Evolutionary conservation across 306 rosid species (phyloP).

Genomic region (Begonia masoniana): DNA sequence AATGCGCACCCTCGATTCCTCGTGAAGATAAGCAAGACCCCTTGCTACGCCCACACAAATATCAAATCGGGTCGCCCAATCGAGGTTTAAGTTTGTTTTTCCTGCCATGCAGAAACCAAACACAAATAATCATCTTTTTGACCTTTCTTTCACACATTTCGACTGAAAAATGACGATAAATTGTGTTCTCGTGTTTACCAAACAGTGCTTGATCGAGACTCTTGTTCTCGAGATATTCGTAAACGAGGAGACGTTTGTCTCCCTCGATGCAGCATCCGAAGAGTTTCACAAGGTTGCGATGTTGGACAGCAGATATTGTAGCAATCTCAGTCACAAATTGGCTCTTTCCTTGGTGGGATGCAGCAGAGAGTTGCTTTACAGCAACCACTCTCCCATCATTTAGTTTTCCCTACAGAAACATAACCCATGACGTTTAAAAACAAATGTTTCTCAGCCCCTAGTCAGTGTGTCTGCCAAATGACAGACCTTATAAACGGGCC

Average conservation of each 20-base stretch:
- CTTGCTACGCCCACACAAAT: slow-evolving; percentile 65
- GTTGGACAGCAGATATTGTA: slow-evolving; percentile 76
- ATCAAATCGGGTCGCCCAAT: slow-evolving; percentile 61
- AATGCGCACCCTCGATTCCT: slow-evolving; percentile 61
- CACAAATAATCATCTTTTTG: neutral
- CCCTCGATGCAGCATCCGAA: slow-evolving; percentile 75
- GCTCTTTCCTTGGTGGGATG: slow-evolving; percentile 70
- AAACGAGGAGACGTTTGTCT: slow-evolving; percentile 54
- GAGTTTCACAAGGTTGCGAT: slow-evolving; percentile 66
- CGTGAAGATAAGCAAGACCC: slow-evolving; percentile 68
- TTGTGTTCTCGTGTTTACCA: slow-evolving; percentile 29
- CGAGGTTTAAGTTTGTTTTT: slow-evolving; percentile 22
- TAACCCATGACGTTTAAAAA: neutral
- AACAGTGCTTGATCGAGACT: slow-evolving; percentile 83
- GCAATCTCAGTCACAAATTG: slow-evolving; percentile 81
- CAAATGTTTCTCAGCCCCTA: neutral
- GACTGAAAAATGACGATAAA: neutral
- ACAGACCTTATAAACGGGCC: slow-evolving; percentile 66
- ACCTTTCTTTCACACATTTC: no score
- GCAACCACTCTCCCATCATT: slow-evolving; percentile 65
- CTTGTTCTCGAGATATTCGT: slow-evolving; percentile 69
- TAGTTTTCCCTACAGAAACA: slow-evolving; percentile 48
- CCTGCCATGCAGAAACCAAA: slow-evolving; percentile 20
- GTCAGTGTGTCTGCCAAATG: neutral
- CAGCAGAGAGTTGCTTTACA: slow-evolving; percentile 65